Percentiles rank a stretch among this genome's conserved stretches.
These are phyloP conservation scores for Chionographis japonica DNA, from an alignment of 106 monocot species.

Conservation along the genomic window DNA sequence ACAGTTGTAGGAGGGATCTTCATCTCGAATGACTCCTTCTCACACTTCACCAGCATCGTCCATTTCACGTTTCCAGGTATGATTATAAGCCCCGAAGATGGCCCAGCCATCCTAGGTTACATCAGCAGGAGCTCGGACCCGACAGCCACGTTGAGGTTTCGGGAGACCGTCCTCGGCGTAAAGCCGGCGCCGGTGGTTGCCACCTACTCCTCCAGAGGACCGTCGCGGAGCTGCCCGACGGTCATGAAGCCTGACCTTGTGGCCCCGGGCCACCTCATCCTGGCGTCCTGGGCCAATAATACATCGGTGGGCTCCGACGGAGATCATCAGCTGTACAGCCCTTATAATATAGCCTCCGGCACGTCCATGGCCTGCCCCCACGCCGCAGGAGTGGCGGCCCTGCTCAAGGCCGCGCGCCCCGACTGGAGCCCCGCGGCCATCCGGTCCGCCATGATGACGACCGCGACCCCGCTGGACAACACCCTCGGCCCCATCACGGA, in stretches of 20 bases:
- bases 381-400: too few species aligned
- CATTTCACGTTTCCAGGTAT: conserved; percentile 25
- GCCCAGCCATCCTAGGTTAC: conserved; percentile 21
- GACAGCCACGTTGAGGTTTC: conserved; percentile 32
- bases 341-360: too few species aligned
- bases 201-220: conserved; percentile 54
- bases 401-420: too few species aligned
- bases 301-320: too few species aligned
- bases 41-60: conserved; percentile 6
- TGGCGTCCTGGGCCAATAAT: too few species aligned
- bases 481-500: too few species aligned
- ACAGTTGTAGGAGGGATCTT: conserved; percentile 32
- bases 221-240: conserved; percentile 29
- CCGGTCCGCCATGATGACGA: too few species aligned
- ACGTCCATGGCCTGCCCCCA: too few species aligned
- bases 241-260: conserved; percentile 74
- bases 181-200: conserved; percentile 46
- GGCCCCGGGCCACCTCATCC: too few species aligned
- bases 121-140: conserved; percentile 13
- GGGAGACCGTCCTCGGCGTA: conserved; percentile 30
- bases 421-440: too few species aligned
- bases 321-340: too few species aligned
- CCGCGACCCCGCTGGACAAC: too few species aligned
- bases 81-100: conserved; percentile 27
- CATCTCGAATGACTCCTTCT: conserved; percentile 18